Evolutionary conservation across 371 early-diverging fungal species (phyloP).

Genomic region (Syncephalastrum contaminatum): DNA sequence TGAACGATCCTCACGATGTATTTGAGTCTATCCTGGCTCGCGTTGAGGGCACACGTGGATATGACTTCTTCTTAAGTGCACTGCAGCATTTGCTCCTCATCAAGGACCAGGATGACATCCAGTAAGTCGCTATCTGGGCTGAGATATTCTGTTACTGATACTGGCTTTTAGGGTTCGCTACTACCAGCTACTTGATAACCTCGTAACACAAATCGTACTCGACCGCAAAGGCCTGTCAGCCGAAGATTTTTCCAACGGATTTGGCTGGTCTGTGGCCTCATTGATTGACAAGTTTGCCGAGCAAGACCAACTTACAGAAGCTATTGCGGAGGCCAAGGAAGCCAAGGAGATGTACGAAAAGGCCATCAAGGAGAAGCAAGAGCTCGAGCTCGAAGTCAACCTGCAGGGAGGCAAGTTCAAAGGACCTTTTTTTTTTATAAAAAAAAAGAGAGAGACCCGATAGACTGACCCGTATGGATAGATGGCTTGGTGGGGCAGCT

Average conservation of each 20-base stretch:
- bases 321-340: constrained; percentile 71
- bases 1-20: constrained; percentile 81
- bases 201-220: constrained; percentile 80
- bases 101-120: constrained; percentile 61
- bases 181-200: constrained; percentile 76
- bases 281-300: constrained; percentile 79
- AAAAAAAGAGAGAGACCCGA: not conserved
- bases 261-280: constrained; percentile 67
- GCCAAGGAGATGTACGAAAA: constrained; percentile 49
- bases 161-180: constrained; percentile 57
- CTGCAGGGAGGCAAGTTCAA: constrained; percentile 52
- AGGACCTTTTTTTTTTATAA: too few species aligned
- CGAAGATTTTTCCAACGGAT: constrained; percentile 51
- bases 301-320: constrained; percentile 71
- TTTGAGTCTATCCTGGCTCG: constrained; percentile 71
- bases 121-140: constrained; percentile 21
- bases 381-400: constrained; percentile 73
- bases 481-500: constrained; percentile 76
- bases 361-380: constrained; percentile 54
- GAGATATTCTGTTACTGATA: not conserved
- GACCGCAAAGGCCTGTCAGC: constrained; percentile 69
- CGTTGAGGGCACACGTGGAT: constrained; percentile 74
- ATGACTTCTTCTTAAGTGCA: constrained; percentile 76
- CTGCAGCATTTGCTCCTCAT: constrained; percentile 78
- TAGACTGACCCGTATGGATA: constrained; percentile 7